A percentile compares a stretch with the other conserved stretches of the same genome.
Evolutionary conservation across 768 basidiomycete species (phyloP).

Genomic region (Tylopilus intermedius): DNA sequence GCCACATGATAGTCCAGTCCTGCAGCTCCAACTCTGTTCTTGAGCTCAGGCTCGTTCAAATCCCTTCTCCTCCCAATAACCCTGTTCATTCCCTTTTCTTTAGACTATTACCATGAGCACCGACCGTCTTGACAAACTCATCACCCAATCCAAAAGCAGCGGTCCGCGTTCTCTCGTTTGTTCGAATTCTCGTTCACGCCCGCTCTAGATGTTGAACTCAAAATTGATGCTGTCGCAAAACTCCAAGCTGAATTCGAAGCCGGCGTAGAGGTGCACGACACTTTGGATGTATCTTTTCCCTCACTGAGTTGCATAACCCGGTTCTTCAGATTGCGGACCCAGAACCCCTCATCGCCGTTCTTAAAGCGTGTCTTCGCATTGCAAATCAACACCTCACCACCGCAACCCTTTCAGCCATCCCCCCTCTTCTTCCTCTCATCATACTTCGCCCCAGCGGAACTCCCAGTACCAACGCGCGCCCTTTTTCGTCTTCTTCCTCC

Average conservation of each 20-base stretch:
- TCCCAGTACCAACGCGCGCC: conserved; percentile 24
- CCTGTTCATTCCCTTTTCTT: conserved; percentile 14
- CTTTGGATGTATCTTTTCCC: conserved; percentile 6
- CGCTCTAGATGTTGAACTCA: conserved; percentile 67
- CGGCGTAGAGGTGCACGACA: conserved; percentile 54
- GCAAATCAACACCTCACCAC: conserved; percentile 79
- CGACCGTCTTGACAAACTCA: conserved; percentile 53
- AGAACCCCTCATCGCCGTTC: conserved; percentile 60
- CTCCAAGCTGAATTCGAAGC: conserved; percentile 71
- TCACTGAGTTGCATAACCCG: conserved; percentile 12
- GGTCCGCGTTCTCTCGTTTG: conserved; percentile 36
- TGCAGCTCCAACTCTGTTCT: conserved; percentile 11
- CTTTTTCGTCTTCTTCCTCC: conserved; percentile 52
- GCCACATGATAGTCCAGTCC: conserved; percentile 17
- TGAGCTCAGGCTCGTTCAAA: conserved; percentile 21
- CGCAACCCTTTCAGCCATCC: conserved; percentile 69
- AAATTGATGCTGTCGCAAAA: conserved; percentile 75
- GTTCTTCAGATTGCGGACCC: conserved; percentile 60
- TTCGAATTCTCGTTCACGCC: conserved; percentile 6
- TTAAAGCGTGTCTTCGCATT: conserved; percentile 73
- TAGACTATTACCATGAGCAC: conserved; percentile 44
- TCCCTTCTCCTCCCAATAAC: conserved; percentile 7
- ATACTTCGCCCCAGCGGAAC: conserved; percentile 37
- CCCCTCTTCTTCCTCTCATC: conserved; percentile 60
- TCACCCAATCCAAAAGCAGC: conserved; percentile 61